These are phyloP conservation scores for Inga leiocalycina DNA, from an alignment of 306 rosid genomes.

Conservation along the genomic window DNA sequence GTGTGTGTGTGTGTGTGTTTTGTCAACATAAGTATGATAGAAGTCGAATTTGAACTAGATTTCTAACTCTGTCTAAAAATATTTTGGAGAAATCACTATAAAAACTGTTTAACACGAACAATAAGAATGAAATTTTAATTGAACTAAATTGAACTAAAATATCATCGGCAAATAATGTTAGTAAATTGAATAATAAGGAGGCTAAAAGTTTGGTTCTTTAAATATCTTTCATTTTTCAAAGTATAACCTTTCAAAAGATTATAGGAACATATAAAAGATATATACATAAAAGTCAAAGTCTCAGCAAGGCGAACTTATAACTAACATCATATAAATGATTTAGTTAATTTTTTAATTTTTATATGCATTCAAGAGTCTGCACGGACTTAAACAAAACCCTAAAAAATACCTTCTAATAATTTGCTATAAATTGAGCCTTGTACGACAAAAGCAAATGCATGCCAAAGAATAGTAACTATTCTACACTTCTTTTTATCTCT, in stretches of 20 bases:
- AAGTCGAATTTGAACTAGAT: not conserved
- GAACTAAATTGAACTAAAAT: not conserved
- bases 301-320: not conserved
- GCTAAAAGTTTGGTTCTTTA: not conserved
- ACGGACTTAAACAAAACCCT: not conserved
- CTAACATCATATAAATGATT: not conserved
- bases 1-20: not conserved
- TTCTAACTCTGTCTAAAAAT: not conserved
- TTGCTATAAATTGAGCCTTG: not conserved
- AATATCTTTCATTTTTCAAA: not conserved
- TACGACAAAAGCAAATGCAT: not conserved
- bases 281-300: not conserved
- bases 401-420: not conserved
- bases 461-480: not conserved
- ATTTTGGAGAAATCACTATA: not conserved
- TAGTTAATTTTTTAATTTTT: not conserved
- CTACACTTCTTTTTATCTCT: not conserved
- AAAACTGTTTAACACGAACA: not conserved
- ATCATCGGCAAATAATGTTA: not conserved
- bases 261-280: not conserved
- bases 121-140: not conserved
- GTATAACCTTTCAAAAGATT: not conserved
- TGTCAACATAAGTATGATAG: not conserved
- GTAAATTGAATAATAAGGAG: not conserved
- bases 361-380: not conserved